These are phyloP conservation scores for Saitozyma sp. DNA, from an alignment of 768 basidiomycete genomes.

Conservation along the genomic window DNA sequence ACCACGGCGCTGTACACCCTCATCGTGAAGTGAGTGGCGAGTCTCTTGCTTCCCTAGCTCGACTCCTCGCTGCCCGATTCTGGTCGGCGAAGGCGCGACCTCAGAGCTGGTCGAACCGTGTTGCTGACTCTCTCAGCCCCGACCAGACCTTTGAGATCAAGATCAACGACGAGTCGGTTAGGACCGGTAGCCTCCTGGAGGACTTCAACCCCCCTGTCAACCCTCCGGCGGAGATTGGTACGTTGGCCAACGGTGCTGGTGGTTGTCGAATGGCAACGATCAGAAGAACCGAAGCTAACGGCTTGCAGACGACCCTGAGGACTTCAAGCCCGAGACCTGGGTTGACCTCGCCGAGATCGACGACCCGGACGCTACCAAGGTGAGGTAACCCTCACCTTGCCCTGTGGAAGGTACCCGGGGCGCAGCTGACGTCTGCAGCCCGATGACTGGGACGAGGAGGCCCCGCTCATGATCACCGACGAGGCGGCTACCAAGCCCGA, in stretches of 20 bases:
- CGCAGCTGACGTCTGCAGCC: conserved; percentile 59
- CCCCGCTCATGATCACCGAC: conserved; percentile 86
- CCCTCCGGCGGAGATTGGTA: conserved; percentile 78
- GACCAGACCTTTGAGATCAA: conserved; percentile 91
- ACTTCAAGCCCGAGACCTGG: conserved; percentile 89
- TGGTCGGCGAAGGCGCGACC: conserved; percentile 51
- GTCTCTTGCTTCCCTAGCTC: neutral
- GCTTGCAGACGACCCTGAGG: conserved; percentile 71
- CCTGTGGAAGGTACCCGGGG: no score
- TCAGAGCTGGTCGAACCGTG: no score
- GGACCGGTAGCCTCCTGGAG: conserved; percentile 80
- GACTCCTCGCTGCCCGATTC: neutral
- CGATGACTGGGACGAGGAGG: conserved; percentile 96
- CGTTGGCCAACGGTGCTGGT: neutral
- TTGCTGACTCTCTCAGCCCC: conserved; percentile 54
- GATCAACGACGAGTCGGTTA: conserved; percentile 81
- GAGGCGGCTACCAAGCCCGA: conserved; percentile 85
- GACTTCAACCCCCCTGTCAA: conserved; percentile 93
- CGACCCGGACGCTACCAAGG: conserved; percentile 81
- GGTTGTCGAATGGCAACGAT: neutral
- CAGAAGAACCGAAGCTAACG: neutral
- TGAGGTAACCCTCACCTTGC: conserved; percentile 36
- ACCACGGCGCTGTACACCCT: conserved; percentile 92
- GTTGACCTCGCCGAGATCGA: conserved; percentile 83
- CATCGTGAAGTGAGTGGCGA: conserved; percentile 71